A percentile compares a stretch with the other conserved stretches of the same genome.
These are phyloP conservation scores for Drosera capensis DNA, from an alignment of 148 eudicot genomes.

Conservation along the genomic window DNA sequence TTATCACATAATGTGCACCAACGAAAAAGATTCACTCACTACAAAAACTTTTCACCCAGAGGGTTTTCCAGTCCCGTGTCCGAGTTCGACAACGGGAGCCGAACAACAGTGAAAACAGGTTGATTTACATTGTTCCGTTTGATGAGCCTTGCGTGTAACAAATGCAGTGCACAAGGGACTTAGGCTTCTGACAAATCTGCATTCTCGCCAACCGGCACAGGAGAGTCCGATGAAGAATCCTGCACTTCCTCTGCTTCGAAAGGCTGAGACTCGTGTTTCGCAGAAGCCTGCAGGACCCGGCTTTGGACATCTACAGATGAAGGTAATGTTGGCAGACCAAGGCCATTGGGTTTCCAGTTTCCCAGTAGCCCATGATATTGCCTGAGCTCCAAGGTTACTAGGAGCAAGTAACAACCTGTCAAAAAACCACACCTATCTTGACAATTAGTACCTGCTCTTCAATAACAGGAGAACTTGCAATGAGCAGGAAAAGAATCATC, in stretches of 20 bases:
- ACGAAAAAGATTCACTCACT: too few relatives aligned
- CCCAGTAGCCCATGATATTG: slow-evolving; percentile 65
- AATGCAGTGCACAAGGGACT: too few relatives aligned
- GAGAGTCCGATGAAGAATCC: slow-evolving; percentile 15
- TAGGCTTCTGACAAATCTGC: slow-evolving; percentile 51
- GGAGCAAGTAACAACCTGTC: slow-evolving; percentile 61
- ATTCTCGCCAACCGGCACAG: slow-evolving; percentile 20
- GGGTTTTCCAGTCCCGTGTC: too few relatives aligned
- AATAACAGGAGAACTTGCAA: background rate
- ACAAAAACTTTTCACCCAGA: too few relatives aligned
- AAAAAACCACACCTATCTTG: slow-evolving; percentile 2
- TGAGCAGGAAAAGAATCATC: too few relatives aligned
- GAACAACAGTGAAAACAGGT: too few relatives aligned
- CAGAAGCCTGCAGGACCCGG: slow-evolving; percentile 93
- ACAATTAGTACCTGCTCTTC: background rate
- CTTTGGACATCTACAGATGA: slow-evolving; percentile 78
- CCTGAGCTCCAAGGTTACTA: slow-evolving; percentile 54
- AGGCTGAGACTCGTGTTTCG: slow-evolving; percentile 93
- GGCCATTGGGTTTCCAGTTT: slow-evolving; percentile 59
- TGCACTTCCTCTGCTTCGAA: slow-evolving; percentile 38
- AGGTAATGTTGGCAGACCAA: slow-evolving; percentile 69
- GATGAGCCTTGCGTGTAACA: too few relatives aligned
- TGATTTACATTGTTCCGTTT: too few relatives aligned
- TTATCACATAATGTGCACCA: too few relatives aligned
- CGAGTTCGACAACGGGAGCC: too few relatives aligned